These are phyloP conservation scores for Ophiosphaerella herpotricha DNA, from an alignment of 2,329 filamentous ascomycete species.

Conservation along the genomic window DNA sequence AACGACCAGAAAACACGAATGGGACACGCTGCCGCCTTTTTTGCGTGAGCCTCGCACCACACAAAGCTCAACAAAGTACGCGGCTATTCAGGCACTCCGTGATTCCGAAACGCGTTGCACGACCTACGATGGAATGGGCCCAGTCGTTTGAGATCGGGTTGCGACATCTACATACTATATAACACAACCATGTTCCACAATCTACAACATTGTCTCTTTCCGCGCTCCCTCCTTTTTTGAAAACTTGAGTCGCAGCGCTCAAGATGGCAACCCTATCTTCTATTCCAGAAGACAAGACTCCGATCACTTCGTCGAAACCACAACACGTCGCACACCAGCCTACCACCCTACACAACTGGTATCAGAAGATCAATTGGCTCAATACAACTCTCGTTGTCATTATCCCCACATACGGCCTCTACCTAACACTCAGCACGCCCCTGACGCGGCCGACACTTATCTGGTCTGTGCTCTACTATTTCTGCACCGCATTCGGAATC, in stretches of 20 bases:
- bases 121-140: constrained; percentile 4
- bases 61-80: background rate
- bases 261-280: constrained; percentile 7
- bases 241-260: background rate
- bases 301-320: constrained; percentile 5
- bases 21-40: background rate
- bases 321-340: constrained; percentile 24
- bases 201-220: background rate
- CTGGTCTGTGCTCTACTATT: constrained; percentile 79
- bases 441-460: constrained; percentile 71
- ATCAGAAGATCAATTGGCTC: constrained; percentile 91
- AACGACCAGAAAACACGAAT: background rate
- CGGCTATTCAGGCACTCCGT: constrained; percentile 8
- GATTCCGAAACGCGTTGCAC: constrained; percentile 1
- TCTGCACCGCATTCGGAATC: constrained; percentile 73
- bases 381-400: constrained; percentile 80
- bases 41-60: constrained; percentile 7
- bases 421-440: constrained; percentile 77
- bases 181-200: background rate
- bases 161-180: constrained; percentile 1
- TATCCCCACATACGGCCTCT: constrained; percentile 72
- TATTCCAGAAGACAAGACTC: background rate
- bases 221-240: background rate
- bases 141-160: constrained; percentile 1
- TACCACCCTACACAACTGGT: constrained; percentile 67